Conservation (phyloP, 768 basidiomycete species). For the Antrodiella citrinella region DNA sequence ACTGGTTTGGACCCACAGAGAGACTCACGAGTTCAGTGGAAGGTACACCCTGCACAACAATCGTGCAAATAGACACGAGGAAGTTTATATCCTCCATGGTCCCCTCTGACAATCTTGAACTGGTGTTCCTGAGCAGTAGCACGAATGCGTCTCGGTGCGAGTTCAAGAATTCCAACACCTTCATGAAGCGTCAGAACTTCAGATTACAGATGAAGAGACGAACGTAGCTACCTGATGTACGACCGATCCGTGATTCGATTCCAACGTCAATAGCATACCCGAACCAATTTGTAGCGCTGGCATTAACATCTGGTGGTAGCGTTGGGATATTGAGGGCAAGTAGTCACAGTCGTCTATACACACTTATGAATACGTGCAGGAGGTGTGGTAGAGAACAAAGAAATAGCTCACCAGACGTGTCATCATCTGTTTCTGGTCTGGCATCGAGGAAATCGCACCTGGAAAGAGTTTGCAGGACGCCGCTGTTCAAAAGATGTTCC, state of each 20-base stretch:
- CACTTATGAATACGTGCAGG: too few species aligned
- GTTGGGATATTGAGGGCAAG: constrained; percentile 76
- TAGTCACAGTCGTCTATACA: constrained; percentile 79
- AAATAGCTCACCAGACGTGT: constrained; percentile 63
- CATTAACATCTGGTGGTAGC: constrained; percentile 88
- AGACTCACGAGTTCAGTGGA: constrained; percentile 69
- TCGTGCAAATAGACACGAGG: constrained; percentile 62
- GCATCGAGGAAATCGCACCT: constrained; percentile 86
- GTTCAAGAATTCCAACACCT: constrained; percentile 78
- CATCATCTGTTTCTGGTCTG: constrained; percentile 74
- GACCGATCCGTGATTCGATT: constrained; percentile 56
- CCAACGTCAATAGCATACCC: constrained; percentile 71
- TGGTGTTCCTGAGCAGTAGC: constrained; percentile 72
- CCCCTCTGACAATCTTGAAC: constrained; percentile 50
- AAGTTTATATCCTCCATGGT: constrained; percentile 76
- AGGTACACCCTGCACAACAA: constrained; percentile 62
- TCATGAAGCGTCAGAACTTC: neutral
- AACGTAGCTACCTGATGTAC: constrained; percentile 50
- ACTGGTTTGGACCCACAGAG: neutral
- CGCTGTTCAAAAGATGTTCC: constrained; percentile 74
- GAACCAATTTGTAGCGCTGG: constrained; percentile 79
- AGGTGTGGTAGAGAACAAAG: too few species aligned
- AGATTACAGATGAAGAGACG: neutral
- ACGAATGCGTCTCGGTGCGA: constrained; percentile 80
- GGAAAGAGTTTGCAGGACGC: constrained; percentile 63